Evolutionary conservation across 192 early-diverging fungal species (phyloP).

Genomic region (Thoreauomyces humboldtii): DNA sequence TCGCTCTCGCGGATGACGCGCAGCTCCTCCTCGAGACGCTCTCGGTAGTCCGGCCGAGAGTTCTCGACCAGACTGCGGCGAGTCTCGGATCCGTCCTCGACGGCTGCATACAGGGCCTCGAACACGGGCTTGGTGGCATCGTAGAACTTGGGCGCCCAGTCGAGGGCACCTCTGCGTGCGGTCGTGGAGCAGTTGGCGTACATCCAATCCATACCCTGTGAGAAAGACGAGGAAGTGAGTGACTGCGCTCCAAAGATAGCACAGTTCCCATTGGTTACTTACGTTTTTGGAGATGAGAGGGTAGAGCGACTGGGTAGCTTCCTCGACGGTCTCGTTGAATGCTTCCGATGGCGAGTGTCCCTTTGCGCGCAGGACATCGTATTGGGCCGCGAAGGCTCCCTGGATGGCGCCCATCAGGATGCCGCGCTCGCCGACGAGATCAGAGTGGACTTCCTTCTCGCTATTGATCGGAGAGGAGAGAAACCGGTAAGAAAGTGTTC

Average conservation of each 20-base stretch:
- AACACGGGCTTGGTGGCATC: conserved; percentile 88
- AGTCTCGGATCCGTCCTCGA: conserved; percentile 85
- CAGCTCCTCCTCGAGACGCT: conserved; percentile 88
- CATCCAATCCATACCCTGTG: conserved; percentile 94
- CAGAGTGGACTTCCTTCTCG: conserved; percentile 94
- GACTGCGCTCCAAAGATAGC: background rate
- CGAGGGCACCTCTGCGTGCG: conserved; percentile 91
- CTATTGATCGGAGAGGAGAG: conserved; percentile 21
- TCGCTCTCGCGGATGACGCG: conserved; percentile 83
- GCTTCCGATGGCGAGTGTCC: conserved; percentile 97
- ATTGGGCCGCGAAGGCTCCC: conserved; percentile 93
- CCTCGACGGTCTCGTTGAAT: conserved; percentile 99
- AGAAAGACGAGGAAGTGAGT: background rate
- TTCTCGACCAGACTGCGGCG: conserved; percentile 82
- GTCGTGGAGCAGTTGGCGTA: conserved; percentile 97
- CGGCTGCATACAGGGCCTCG: conserved; percentile 73
- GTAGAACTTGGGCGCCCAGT: conserved; percentile 96
- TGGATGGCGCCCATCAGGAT: conserved; percentile 98
- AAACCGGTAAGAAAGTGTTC: background rate
- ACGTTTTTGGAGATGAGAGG: conserved; percentile 88
- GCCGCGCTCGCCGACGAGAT: conserved; percentile 95
- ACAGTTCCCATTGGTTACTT: conserved; percentile 1
- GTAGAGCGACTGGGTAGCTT: conserved; percentile 96
- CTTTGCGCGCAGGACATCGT: conserved; percentile 88
- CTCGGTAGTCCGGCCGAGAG: conserved; percentile 87